Conservation (phyloP, 768 basidiomycete species). For the Panaeolus papilionaceus region DNA sequence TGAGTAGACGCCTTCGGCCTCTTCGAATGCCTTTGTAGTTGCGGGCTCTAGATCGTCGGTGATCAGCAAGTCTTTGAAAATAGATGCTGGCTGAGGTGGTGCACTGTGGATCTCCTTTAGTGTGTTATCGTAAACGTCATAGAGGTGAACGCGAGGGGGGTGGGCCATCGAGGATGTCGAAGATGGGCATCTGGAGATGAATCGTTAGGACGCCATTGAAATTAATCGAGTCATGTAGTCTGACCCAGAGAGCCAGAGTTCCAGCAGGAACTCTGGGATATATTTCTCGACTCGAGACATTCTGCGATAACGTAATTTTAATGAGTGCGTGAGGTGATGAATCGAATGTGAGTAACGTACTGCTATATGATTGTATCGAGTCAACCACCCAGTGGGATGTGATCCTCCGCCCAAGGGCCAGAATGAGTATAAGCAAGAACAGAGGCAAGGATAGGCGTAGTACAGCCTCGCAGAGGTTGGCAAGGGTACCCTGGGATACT, state of each 20-base stretch:
- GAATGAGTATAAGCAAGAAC: not conserved
- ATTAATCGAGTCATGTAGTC: conserved; percentile 14
- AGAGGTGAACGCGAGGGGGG: conserved; percentile 51
- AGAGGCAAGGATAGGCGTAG: not conserved
- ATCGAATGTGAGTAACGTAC: not conserved
- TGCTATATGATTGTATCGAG: not conserved
- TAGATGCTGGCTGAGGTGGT: conserved; percentile 35
- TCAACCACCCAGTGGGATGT: not conserved
- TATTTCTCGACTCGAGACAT: conserved; percentile 37
- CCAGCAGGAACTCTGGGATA: conserved; percentile 53
- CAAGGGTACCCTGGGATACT: conserved; percentile 3
- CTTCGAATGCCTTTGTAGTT: conserved; percentile 41
- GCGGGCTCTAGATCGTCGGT: conserved; percentile 37
- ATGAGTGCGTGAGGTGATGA: not conserved
- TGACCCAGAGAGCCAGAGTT: conserved; percentile 55
- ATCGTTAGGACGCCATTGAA: not conserved
- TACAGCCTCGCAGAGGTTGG: conserved; percentile 2
- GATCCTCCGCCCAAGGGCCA: not conserved
- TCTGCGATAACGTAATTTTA: conserved; percentile 14
- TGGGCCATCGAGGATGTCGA: conserved; percentile 33
- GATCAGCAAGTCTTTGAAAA: conserved; percentile 51
- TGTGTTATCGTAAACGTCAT: conserved; percentile 57
- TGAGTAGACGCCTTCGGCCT: conserved; percentile 50
- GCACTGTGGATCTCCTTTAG: conserved; percentile 51
- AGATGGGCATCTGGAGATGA: conserved; percentile 2